Percentiles rank a stretch among this genome's conserved stretches.
Evolutionary conservation across 2,329 filamentous ascomycete genomes (phyloP).

Genomic region (Volutella citrinella): DNA sequence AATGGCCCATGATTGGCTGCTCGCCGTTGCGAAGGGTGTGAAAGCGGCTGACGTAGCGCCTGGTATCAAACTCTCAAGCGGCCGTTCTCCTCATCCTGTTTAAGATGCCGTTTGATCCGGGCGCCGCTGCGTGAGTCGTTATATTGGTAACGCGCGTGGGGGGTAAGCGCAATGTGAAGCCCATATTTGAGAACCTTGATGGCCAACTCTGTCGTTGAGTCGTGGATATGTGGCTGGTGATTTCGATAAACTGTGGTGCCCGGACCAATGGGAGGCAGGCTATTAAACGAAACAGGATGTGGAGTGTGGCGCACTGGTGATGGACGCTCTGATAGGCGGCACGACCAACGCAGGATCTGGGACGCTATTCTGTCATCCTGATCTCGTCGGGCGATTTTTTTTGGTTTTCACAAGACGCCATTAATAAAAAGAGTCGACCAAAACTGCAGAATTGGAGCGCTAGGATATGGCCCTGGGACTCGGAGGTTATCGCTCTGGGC

Average conservation of each 20-base stretch:
- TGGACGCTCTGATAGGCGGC: too few species aligned
- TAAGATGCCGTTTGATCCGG: constrained; percentile 22
- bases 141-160: constrained; percentile 10
- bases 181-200: constrained; percentile 24
- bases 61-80: too few species aligned
- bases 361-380: too few species aligned
- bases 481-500: too few species aligned
- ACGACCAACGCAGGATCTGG: too few species aligned
- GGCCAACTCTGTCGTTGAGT: constrained; percentile 11
- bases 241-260: too few species aligned
- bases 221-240: constrained; percentile 19
- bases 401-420: too few species aligned
- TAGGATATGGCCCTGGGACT: too few species aligned
- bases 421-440: too few species aligned
- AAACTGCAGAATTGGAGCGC: too few species aligned
- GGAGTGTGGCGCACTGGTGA: neutral
- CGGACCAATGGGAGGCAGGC: constrained; percentile 2
- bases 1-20: too few species aligned
- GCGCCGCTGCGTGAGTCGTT: constrained; percentile 7
- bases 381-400: too few species aligned
- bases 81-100: constrained; percentile 1
- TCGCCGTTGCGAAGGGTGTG: constrained; percentile 14
- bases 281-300: constrained; percentile 11
- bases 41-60: neutral
- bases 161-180: constrained; percentile 8